Percentiles rank a stretch among this genome's conserved stretches.
These are phyloP conservation scores for Paramecium sexaurelia DNA, from an alignment of 73 alveolate genomes.

Conservation along the genomic window DNA sequence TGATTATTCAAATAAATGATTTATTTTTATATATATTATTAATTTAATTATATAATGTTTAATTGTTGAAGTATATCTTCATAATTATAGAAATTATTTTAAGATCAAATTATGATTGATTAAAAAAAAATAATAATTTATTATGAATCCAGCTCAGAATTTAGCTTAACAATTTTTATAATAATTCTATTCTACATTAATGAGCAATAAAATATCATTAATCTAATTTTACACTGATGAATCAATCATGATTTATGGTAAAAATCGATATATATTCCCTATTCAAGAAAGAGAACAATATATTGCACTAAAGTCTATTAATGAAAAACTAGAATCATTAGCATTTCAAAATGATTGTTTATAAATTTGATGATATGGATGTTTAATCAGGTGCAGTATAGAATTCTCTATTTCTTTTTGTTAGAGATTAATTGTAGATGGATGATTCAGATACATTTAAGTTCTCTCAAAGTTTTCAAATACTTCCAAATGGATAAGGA, in stretches of 20 bases:
- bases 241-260: slow-evolving; percentile 48
- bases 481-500: slow-evolving; percentile 41
- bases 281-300: not conserved
- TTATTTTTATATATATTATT: not conserved
- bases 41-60: not conserved
- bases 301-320: not conserved
- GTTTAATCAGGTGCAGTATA: not conserved
- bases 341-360: not conserved
- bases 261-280: not conserved
- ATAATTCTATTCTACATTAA: not conserved
- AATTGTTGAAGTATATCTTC: not conserved
- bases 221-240: slow-evolving; percentile 46
- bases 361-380: not conserved
- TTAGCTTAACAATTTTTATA: not conserved
- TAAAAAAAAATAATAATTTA: not conserved
- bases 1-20: slow-evolving; percentile 28
- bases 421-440: not conserved
- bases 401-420: not conserved
- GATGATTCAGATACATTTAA: slow-evolving; percentile 17
- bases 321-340: slow-evolving; percentile 28
- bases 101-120: not conserved
- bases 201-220: slow-evolving; percentile 8
- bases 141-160: not conserved
- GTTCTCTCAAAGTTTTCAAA: not conserved
- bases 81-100: not conserved